A percentile compares a stretch with the other conserved stretches of the same genome.
Evolutionary conservation across 371 early-diverging fungal species (phyloP).

Genomic region (Capillidium rhysosporum): DNA sequence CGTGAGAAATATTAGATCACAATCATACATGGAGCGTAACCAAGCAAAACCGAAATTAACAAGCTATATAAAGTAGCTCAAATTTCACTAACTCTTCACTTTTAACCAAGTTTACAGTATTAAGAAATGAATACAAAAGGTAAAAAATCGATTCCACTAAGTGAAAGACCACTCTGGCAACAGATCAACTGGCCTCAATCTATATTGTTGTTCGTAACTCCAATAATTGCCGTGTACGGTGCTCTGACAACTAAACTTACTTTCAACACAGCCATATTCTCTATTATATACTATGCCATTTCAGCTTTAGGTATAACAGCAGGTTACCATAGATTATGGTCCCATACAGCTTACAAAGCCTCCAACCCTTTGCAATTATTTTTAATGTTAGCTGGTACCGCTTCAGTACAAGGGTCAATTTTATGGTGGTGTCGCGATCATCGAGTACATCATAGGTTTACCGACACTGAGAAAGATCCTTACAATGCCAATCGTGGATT

Average conservation of each 20-base stretch:
- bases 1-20: too few species aligned
- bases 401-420: slow-evolving; percentile 63
- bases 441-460: slow-evolving; percentile 83
- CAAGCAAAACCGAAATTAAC: too few species aligned
- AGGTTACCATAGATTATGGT: slow-evolving; percentile 67
- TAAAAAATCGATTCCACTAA: not conserved
- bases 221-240: slow-evolving; percentile 65
- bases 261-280: slow-evolving; percentile 49
- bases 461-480: slow-evolving; percentile 81
- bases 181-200: slow-evolving; percentile 66
- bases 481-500: slow-evolving; percentile 73
- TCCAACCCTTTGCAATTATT: slow-evolving; percentile 28
- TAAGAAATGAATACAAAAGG: not conserved
- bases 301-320: slow-evolving; percentile 80
- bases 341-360: slow-evolving; percentile 58
- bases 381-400: slow-evolving; percentile 39
- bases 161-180: slow-evolving; percentile 2
- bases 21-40: too few species aligned
- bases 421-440: slow-evolving; percentile 75
- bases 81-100: too few species aligned
- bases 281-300: slow-evolving; percentile 53
- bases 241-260: slow-evolving; percentile 39
- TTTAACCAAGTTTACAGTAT: not conserved
- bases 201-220: slow-evolving; percentile 44
- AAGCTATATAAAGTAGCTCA: too few species aligned